Conservation (phyloP, 805 yeast genomes). For the Candida krabiensis region DNA sequence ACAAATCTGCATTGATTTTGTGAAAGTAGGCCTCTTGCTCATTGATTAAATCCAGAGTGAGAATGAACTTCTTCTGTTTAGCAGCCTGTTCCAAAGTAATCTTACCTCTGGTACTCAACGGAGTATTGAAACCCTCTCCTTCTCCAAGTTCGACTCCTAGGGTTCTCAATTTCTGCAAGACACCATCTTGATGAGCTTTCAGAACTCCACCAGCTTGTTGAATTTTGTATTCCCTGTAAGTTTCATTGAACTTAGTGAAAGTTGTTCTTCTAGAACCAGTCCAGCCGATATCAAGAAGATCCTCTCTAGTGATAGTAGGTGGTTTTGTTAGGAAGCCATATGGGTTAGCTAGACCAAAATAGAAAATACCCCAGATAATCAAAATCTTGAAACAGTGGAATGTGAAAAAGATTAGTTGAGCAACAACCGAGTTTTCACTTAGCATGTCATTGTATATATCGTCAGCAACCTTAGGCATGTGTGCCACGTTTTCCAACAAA, state of each 20-base stretch:
- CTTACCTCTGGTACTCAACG: conserved; percentile 13
- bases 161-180: conserved; percentile 54
- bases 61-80: conserved; percentile 45
- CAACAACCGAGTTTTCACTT: conserved; percentile 39
- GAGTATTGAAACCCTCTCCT: conserved; percentile 82
- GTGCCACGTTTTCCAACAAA: conserved; percentile 34
- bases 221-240: conserved; percentile 62
- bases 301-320: conserved; percentile 45
- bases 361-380: conserved; percentile 55
- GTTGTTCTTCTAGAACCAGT: conserved; percentile 84
- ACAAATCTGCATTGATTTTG: conserved; percentile 28
- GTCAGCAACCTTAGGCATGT: conserved; percentile 42
- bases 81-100: conserved; percentile 23
- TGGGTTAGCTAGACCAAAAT: conserved; percentile 81
- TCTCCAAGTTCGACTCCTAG: conserved; percentile 63
- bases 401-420: conserved; percentile 67
- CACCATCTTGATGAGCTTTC: conserved; percentile 72
- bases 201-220: conserved; percentile 73
- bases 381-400: conserved; percentile 67
- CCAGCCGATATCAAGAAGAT: conserved; percentile 79
- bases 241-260: conserved; percentile 66
- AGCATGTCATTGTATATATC: conserved; percentile 50
- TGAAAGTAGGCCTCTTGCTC: conserved; percentile 51
- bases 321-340: conserved; percentile 43
- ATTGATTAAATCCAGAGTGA: conserved; percentile 57